These are phyloP conservation scores for Starmera dryadoides DNA, from an alignment of 805 yeast genomes.

Conservation along the genomic window DNA sequence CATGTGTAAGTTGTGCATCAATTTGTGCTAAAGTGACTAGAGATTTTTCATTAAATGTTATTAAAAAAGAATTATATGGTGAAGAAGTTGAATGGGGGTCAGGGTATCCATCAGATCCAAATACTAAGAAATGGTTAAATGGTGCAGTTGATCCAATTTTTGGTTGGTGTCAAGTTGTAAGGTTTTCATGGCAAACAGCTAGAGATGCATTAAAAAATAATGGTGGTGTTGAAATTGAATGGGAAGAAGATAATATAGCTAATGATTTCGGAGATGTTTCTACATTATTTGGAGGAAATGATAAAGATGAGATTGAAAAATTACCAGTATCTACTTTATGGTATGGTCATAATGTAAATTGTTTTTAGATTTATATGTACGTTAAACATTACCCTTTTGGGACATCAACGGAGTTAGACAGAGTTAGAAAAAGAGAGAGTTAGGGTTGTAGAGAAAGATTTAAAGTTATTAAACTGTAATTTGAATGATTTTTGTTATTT, in stretches of 20 bases:
- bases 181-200: slow-evolving; percentile 95
- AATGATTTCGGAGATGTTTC: slow-evolving; percentile 18
- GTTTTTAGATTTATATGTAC: slow-evolving; percentile 3
- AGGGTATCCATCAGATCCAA: slow-evolving; percentile 93
- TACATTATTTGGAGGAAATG: slow-evolving; percentile 6
- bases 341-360: slow-evolving; percentile 18
- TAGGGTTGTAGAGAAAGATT: no score
- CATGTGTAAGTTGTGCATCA: slow-evolving; percentile 91
- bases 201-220: slow-evolving; percentile 56
- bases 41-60: slow-evolving; percentile 49
- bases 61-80: slow-evolving; percentile 21
- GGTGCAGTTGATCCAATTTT: slow-evolving; percentile 58
- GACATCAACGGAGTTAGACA: no score
- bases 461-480: no score
- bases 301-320: slow-evolving; percentile 5
- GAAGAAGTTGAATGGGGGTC: slow-evolving; percentile 52
- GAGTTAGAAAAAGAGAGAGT: no score
- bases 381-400: no score
- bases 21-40: slow-evolving; percentile 96
- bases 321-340: slow-evolving; percentile 18
- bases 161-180: slow-evolving; percentile 75
- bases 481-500: no score
- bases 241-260: slow-evolving; percentile 39
- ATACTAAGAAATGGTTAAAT: slow-evolving; percentile 72
- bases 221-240: slow-evolving; percentile 48